Conservation (phyloP, 2,329 filamentous ascomycete species). For the Emergomyces africanus region DNA sequence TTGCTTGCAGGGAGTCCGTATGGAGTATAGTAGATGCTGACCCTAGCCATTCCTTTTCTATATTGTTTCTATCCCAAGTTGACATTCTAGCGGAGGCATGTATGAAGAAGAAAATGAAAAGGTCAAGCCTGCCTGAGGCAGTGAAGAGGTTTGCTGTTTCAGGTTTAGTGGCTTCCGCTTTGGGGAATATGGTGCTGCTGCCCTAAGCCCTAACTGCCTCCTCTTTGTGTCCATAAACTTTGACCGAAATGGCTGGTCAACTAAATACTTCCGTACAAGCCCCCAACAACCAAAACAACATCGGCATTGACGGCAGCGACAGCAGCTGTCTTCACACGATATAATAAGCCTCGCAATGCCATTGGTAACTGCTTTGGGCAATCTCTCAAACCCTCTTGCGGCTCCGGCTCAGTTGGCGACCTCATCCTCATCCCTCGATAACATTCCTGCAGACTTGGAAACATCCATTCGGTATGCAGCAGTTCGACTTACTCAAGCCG, state of each 20-base stretch:
- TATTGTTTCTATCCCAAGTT: not conserved
- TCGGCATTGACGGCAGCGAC: not conserved
- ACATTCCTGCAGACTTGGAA: conserved; percentile 29
- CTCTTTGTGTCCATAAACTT: too few species aligned
- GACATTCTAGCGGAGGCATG: not conserved
- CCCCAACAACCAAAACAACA: not conserved
- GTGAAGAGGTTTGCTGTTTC: not conserved
- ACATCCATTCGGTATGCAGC: conserved; percentile 33
- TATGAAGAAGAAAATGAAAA: too few species aligned
- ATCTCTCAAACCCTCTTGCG: conserved; percentile 33
- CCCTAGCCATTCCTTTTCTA: not conserved
- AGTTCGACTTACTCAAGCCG: conserved; percentile 34
- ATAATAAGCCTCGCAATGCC: conserved; percentile 12
- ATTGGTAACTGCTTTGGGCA: conserved; percentile 18
- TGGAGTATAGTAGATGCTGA: too few species aligned
- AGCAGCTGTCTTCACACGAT: not conserved
- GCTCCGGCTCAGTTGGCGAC: conserved; percentile 33
- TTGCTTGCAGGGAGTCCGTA: too few species aligned
- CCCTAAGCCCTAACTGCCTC: not conserved
- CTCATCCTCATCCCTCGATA: conserved; percentile 33
- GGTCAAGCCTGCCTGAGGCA: too few species aligned
- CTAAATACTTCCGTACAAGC: too few species aligned
- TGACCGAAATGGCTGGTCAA: too few species aligned
- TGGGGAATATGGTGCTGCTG: not conserved
- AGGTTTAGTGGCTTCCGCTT: not conserved